Evolutionary conservation across 164 flowering plant species (phyloP), one percentile per base, ranked within the genome.

Genomic region (Echeveria elegans): DNA sequence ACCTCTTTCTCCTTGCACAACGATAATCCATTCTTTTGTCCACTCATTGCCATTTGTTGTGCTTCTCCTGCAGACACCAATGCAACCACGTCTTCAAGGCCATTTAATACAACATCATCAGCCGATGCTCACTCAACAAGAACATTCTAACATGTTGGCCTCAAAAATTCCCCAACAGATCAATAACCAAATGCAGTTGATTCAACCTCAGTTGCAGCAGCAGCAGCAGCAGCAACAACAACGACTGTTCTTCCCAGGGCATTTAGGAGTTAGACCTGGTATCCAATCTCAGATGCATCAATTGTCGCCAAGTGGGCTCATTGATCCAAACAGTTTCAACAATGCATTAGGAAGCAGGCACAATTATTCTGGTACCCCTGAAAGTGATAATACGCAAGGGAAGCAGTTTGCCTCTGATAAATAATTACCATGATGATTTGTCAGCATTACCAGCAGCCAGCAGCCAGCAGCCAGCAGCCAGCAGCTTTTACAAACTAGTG

Each of bases 101-200:
- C 68, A 69, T 26, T 56, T 47, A 45, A 52, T 68, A 63, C 81
- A 71, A 65, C 77, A 73, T 15, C 31, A 74, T 64, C 77, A 70
- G 30, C 67, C 62, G 15, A 62, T 34, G 38, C 47, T 67, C 18
- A 24, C 69, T 50, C 75, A 64, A 34, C 76, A 73, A 38, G 76
- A 73, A 38, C 78, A 73, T 37, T 47, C 67, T 47, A 50, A 59
- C 11, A 21, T 11, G 24, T 37, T 14, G 7, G 41, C 21, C 15
- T 38, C 74, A 10, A 69, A 70, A 34, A 5, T 61, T 12, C 74
- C 72, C n/a, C 56, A 68, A 41, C 79, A 66, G 67, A 30, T 71
- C 38, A 74, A 52, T 67, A 77, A 77, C 23, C 85, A 75, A 66
- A 75, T 73, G 52, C 77, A 74, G 47, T 76, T 47, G 43, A 76